A percentile compares a stretch with the other conserved stretches of the same genome.
phyloP scores from a whole-genome alignment of 2,329 filamentous ascomycete species.

The Zarea fungicola region DNA sequence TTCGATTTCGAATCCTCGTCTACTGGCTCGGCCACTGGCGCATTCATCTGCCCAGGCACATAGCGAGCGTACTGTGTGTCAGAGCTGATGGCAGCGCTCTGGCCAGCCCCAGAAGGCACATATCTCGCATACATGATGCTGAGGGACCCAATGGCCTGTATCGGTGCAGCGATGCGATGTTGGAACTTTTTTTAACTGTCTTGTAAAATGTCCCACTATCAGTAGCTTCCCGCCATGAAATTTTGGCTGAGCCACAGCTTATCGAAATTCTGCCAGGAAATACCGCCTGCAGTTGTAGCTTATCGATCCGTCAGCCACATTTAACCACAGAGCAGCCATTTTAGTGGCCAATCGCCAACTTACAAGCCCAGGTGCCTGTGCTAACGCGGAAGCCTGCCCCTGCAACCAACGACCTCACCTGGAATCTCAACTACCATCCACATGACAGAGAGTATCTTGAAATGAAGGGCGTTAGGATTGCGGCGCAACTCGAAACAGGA shows the following conservation, averaged over 20 bases:
- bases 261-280: constrained; percentile 31
- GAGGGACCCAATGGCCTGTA: constrained; percentile 16
- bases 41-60: constrained; percentile 24
- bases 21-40: constrained; percentile 18
- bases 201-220: constrained; percentile 1
- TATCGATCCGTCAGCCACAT: constrained; percentile 1
- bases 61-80: constrained; percentile 35
- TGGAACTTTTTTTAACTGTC: background rate
- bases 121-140: constrained; percentile 39
- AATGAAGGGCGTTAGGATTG: background rate
- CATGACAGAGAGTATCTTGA: background rate
- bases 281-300: constrained; percentile 25
- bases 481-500: background rate
- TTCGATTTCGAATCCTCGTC: constrained; percentile 23
- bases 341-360: background rate
- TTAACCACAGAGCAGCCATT: background rate
- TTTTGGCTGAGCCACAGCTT: constrained; percentile 30
- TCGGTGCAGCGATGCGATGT: background rate
- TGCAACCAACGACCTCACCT: too few relatives aligned
- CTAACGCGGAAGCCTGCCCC: too few relatives aligned
- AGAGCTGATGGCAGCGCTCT: constrained; percentile 12
- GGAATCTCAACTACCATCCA: too few relatives aligned
- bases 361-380: background rate
- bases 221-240: constrained; percentile 23
- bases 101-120: constrained; percentile 29